Evolutionary conservation across 495 filamentous ascomycete genomes (phyloP), one percentile per base, ranked within the genome.

Genomic region (Achaetomiella virescens): DNA sequence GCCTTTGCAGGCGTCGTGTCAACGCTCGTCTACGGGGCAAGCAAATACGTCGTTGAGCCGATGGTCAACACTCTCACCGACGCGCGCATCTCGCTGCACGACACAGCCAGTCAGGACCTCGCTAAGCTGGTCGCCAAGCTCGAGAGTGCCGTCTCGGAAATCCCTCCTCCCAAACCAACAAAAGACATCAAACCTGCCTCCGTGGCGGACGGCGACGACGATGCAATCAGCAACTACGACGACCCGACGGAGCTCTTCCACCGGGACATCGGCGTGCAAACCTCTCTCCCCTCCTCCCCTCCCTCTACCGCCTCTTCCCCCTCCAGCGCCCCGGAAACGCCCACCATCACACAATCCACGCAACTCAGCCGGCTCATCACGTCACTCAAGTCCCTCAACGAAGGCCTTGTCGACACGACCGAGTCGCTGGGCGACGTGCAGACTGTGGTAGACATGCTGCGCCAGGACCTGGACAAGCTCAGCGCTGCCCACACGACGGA

Each of bases 171-270:
- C 24, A 59, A 52, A 29, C 41, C 42, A 10, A 45, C 31, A 44
- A 41, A 25, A 15, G 37, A 43, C 29, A 18, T 20, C 21, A 53
- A 45, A 18, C 2, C 24, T 6, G 20, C 15, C 17, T 40, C 44
- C 36, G 24, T 37, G 0, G 41, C 48, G 17, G 33, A 20, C 18
- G 31, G 17, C 27, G 63, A 71, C 35, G 67, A 67, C 33, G 71
- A 73, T 17, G 66, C 71, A 15, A 69, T 66, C 45, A 70, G 69
- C 63, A 70, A 62, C 12, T 80, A 80, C 58, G 74, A 75, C 33
- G 81, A 83, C 64, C 88, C 89, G 0, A 87, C 88, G 2, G 89
- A 95, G 66, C 82, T 96, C 56, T 98, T 92, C 76, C 89, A 95
- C 70, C 82, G 91, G 12, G 92, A 97, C 61, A 78, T 90, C 41